Percentiles rank a stretch among this genome's conserved stretches.
These are phyloP conservation scores for Penicillium sp. DNA, from an alignment of 2,329 filamentous ascomycete species.

Conservation along the genomic window DNA sequence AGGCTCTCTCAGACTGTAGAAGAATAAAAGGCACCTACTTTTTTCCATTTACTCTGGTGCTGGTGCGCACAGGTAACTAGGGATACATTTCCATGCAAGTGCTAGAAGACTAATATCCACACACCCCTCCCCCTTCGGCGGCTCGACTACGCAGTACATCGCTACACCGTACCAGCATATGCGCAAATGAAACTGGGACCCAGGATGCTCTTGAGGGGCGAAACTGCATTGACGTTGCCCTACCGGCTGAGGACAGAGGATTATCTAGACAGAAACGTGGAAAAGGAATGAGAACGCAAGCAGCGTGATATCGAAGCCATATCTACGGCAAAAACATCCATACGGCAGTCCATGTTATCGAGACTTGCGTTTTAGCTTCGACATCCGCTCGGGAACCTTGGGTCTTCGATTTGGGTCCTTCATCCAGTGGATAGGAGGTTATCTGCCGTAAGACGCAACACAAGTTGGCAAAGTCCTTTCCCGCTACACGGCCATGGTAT, in stretches of 20 bases:
- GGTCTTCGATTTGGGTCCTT: not conserved
- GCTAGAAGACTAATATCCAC: constrained; percentile 9
- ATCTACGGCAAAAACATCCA: no score
- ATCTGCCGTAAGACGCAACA: not conserved
- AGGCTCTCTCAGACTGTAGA: not conserved
- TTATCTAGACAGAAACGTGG: no score
- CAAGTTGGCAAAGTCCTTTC: not conserved
- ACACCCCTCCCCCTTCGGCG: not conserved
- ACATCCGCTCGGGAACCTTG: not conserved
- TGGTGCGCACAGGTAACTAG: constrained; percentile 9
- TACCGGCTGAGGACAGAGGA: not conserved
- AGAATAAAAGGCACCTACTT: not conserved
- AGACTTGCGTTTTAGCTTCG: not conserved
- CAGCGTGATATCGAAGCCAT: no score
- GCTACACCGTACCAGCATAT: not conserved
- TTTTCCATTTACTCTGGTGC: not conserved
- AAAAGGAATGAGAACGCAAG: no score
- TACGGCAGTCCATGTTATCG: constrained; percentile 6
- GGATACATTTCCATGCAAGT: constrained; percentile 12
- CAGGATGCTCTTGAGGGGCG: not conserved
- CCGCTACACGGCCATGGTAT: constrained; percentile 1
- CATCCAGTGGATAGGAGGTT: not conserved
- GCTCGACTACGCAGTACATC: not conserved
- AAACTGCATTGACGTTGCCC: not conserved
- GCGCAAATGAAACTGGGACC: not conserved